A percentile compares a stretch with the other conserved stretches of the same genome.
Evolutionary conservation across 1,284 basidiomycete genomes (phyloP).

Genomic region (Moesziomyces sp.): DNA sequence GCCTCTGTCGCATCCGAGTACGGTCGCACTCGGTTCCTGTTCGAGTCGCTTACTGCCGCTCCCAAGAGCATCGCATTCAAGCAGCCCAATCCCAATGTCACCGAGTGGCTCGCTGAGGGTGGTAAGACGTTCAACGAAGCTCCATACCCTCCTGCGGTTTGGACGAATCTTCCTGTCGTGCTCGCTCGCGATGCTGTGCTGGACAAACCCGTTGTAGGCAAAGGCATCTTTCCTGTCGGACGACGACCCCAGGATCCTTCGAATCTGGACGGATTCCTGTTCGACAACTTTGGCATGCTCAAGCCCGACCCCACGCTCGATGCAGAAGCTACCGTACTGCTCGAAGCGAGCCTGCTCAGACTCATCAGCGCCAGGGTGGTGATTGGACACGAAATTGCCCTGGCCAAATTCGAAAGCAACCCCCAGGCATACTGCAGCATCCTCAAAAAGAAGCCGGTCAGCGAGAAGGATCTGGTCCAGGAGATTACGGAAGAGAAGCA

Average conservation of each 20-base stretch:
- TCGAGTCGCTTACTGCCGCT: not conserved
- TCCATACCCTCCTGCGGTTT: not conserved
- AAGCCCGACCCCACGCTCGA: conserved; percentile 1
- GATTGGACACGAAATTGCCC: conserved; percentile 13
- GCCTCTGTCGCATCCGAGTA: not conserved
- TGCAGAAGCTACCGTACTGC: not conserved
- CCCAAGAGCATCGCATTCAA: not conserved
- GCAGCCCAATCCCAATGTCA: not conserved
- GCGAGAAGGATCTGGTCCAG: not conserved
- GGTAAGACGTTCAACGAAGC: not conserved
- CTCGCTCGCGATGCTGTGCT: conserved; percentile 4
- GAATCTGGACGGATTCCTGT: conserved; percentile 6
- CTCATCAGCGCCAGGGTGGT: conserved; percentile 9
- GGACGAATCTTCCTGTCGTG: not conserved
- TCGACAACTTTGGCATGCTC: not conserved
- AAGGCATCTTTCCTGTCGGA: conserved; percentile 19
- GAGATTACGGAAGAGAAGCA: conserved; percentile 8
- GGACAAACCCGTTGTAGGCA: conserved; percentile 4
- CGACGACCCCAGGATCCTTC: conserved; percentile 17
- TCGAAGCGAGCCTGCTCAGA: conserved; percentile 10
- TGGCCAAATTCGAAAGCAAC: conserved; percentile 15
- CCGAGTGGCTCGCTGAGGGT: not conserved
- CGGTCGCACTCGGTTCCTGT: not conserved
- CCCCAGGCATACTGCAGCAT: conserved; percentile 2
- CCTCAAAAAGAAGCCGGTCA: not conserved